These are phyloP conservation scores for Perkinsus chesapeaki DNA, from an alignment of 169 alveolate species.

Conservation along the genomic window DNA sequence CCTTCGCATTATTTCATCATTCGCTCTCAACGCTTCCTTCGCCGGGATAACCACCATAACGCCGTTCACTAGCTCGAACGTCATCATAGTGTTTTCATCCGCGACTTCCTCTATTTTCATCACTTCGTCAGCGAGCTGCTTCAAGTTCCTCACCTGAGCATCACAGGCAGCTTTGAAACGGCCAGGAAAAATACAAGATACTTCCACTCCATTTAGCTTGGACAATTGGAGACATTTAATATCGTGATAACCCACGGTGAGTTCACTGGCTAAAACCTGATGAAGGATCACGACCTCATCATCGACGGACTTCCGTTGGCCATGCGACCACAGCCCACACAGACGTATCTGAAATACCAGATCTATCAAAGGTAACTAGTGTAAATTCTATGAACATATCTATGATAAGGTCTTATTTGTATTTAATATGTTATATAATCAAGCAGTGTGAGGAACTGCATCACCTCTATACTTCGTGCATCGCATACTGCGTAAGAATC, in stretches of 20 bases:
- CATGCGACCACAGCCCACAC: neutral
- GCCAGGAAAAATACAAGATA: neutral
- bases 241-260: conserved; percentile 50
- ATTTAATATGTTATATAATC: too few relatives aligned
- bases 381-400: too few relatives aligned
- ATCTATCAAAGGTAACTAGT: too few relatives aligned
- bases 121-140: neutral
- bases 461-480: too few relatives aligned
- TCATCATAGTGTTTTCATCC: neutral
- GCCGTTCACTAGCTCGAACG: neutral
- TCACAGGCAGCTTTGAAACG: neutral
- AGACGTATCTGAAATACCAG: neutral
- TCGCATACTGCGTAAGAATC: too few relatives aligned
- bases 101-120: neutral
- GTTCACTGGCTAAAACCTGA: conserved; percentile 52
- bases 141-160: neutral
- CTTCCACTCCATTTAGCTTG: neutral
- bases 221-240: neutral
- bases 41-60: neutral
- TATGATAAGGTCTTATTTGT: too few relatives aligned
- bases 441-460: too few relatives aligned
- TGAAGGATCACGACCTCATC: conserved; percentile 54
- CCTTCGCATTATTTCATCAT: neutral
- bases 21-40: neutral
- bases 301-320: neutral